Base-by-base conservation (phyloP, 108 stramenopile species). In the Aurantiochytrium sp. region DNA sequence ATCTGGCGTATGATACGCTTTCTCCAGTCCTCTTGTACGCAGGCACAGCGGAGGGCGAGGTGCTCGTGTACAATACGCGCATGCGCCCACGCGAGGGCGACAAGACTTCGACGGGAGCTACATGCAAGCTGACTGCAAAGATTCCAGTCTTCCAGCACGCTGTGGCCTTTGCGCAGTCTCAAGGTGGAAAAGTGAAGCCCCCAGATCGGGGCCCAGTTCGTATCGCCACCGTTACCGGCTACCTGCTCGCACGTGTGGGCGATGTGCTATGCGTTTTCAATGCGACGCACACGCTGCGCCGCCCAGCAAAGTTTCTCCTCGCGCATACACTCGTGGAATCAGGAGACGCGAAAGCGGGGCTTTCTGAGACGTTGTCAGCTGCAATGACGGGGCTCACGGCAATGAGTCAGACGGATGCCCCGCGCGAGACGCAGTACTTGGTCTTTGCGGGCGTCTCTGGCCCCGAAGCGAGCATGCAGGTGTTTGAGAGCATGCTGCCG, bases 61-160 rank as follows among this genome's bases (percentile, higher is more conserved):
- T 83, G 21, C 28, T 83, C 21, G 73, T 83, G 3, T 83, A 83
- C 51, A 83, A 83, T n/a, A 83, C 73, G 23, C 44, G 51, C 21
- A 69, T 42, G 25, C 25, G 64, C 0, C 64, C 64, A 6, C 14
- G n/a, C 6, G 64, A 69, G n/a, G 64, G 64, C 8, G 44, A 47
- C 0, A 83, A 83, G 73, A 10, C 51, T 0, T 18, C 5, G 10
- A 5, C 16, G 19, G 73, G 73, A 25, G 44, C 10, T 12, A n/a
- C 21, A n/a, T 83, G 73, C 73, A 12, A 16, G n/a, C 49, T 83
- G n/a, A 44, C 28, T 5, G 16, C 18, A 14, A 83, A 83, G 21
- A 23, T 83, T 83, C 49, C 73, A n/a, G 73, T 83, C n/a, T 69
- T n/a, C n/a, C 73, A 83, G 51, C 44, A 83, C 28, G 73, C 73